Conservation (phyloP, 495 filamentous ascomycete species). For the Neurospora terricola region DNA sequence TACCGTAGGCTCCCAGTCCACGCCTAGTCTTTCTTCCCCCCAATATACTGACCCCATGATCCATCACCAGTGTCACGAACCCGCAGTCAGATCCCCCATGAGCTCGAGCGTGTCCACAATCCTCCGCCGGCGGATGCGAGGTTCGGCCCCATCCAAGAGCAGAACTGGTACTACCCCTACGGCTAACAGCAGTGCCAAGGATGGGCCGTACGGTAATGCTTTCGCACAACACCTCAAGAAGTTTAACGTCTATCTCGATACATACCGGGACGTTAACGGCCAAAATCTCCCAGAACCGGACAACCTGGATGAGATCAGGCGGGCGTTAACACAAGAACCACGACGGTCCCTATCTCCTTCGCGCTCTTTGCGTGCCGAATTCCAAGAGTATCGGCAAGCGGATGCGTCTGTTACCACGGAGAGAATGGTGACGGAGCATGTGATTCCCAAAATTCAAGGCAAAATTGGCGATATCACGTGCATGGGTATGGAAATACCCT, state of each 20-base stretch:
- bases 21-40: not conserved
- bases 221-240: not conserved
- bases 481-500: not conserved
- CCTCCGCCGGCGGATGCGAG: not conserved
- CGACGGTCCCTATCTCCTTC: not conserved
- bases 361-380: not conserved
- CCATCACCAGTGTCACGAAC: not conserved
- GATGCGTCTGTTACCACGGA: not conserved
- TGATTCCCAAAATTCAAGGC: not conserved
- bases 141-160: not conserved
- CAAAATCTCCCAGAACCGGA: not conserved
- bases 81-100: not conserved
- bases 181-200: not conserved
- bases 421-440: not conserved
- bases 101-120: not conserved
- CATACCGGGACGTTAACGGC: too few relatives aligned
- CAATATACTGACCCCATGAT: not conserved
- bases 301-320: not conserved
- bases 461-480: rapidly evolving
- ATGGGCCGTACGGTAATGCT: not conserved
- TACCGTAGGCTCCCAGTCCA: not conserved
- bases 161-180: not conserved
- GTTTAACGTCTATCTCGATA: not conserved
- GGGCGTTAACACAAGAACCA: not conserved
- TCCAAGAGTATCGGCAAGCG: rapidly evolving